Evolutionary conservation across 345 rosid genomes (phyloP), one percentile per base, ranked within the genome.

Genomic region (Angophora floribunda): DNA sequence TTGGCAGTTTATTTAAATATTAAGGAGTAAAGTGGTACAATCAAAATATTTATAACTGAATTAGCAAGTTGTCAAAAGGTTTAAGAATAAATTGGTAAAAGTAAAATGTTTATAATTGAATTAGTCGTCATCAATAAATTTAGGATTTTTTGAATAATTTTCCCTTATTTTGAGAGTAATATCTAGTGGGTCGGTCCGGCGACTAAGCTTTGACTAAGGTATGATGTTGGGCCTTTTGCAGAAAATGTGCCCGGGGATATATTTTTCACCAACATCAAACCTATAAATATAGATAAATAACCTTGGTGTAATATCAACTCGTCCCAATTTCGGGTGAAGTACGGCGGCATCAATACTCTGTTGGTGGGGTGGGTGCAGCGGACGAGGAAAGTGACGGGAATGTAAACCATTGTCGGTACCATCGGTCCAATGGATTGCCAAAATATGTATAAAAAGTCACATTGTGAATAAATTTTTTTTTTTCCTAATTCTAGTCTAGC

Each of bases 301-400:
- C 12, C 28, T 0, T 4, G 6, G 61, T 55, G 5, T 22, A 55
- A 55, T 55, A 7, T 55, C 61, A 55, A 55, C 21, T 55, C 61
- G 22, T 55, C 61, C 28, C 61, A 55, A 22, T 55, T 55, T 55
- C 28, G 41, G 41, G 41, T 36, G 41, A 36, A 36, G 41, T 36
- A 4, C 41, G 41, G 41, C 41, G 41, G 41, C 13, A 22, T 55
- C 22, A 22, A 22, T 21, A 9, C 28, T 55, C 17, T 55, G 28
- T 55, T 22, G 61, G 61, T 0, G 28, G 61, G 21, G 28, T 12
- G 61, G 0, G 2, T 55, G 16, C 2, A 11, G 6, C 9, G 0
- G 61, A 22, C 61, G 22, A 55, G 61, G 28, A 55, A 8, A 55
- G 61, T 55, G 61, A 55, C 22, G 0, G 61, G 22, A 55, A 28